phyloP scores from a whole-genome alignment of 2,329 filamentous ascomycete genomes.

The Penicillium sp. region DNA sequence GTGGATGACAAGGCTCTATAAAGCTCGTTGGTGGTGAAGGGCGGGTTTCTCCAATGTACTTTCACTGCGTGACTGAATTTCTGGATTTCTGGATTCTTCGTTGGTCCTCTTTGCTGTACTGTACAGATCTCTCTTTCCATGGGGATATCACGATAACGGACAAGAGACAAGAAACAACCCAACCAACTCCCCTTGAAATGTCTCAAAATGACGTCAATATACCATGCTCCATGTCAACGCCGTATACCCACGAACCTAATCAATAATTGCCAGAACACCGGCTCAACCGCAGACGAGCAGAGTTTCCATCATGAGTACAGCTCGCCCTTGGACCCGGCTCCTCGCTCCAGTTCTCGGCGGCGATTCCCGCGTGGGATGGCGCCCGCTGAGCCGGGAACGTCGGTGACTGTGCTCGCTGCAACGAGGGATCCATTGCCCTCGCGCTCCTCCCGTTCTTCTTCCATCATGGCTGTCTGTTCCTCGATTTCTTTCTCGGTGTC shows the following conservation, averaged over 20 bases:
- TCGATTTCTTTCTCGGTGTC: constrained; percentile 49
- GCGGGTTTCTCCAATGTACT: no score
- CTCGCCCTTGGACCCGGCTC: constrained; percentile 36
- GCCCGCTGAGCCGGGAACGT: constrained; percentile 20
- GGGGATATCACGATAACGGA: constrained; percentile 22
- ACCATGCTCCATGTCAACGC: constrained; percentile 7
- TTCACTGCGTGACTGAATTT: background rate
- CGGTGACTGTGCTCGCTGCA: constrained; percentile 6
- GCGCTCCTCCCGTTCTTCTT: constrained; percentile 42
- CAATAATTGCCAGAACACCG: background rate
- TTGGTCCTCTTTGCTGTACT: constrained; percentile 13
- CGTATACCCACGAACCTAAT: constrained; percentile 1
- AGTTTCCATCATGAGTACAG: constrained; percentile 39
- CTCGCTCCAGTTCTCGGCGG: constrained; percentile 37
- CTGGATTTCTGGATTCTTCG: constrained; percentile 7
- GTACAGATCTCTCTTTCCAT: constrained; percentile 14
- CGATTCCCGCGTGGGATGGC: constrained; percentile 25
- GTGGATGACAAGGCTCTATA: no score
- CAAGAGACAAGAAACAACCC: constrained; percentile 7
- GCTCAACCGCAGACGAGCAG: no score
- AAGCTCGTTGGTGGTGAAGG: no score
- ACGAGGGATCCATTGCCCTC: constrained; percentile 29
- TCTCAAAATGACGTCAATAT: no score
- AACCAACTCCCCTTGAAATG: constrained; percentile 6
- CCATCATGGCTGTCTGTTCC: constrained; percentile 40